Base-by-base conservation (phyloP, 2,329 filamentous ascomycete genomes). In the Cladorrhinum sp. region DNA sequence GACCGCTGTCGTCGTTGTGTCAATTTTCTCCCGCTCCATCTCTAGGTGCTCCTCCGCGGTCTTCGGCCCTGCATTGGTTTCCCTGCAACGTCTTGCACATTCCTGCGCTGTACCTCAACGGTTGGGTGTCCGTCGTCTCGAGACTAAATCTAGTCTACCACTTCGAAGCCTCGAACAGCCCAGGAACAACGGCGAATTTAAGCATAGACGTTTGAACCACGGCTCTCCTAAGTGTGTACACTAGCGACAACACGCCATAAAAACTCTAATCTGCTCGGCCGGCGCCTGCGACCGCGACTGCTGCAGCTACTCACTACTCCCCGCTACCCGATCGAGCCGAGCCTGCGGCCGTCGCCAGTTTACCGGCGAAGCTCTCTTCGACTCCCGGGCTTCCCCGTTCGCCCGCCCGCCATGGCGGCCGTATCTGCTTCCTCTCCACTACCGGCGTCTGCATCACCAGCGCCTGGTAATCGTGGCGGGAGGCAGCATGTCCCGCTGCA, bases 401-500 rank as follows among this genome's bases (percentile, higher is more conserved):
- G 49, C 52, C 54, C 59, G 55, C 55, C 62, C 62, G 64, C 66
- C 59, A 75, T 75, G 73, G 71, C 73, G 59, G 69, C 72, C 59
- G 68, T 71, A 52, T 65, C 68, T 52, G 61, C 67, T 27, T 60
- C 70, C 32, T 60, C 62, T 59, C 67, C 68, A 22, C 69, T 68
- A 50, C 62, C 67, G 16, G 49, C 67, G 52, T 64, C 68, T 22
- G 62, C 69, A 8, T 56, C 68, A 2, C 65, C 71, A 12, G 63
- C 69, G n/a, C 45, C 65, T 36, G 61, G 18, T 38, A 72, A 68
- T 50, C 68, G 72, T 16, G 55, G 55, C 25, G 68, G 66, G 29
- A 65, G 74, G 59, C 78, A 76, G 60, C 75, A 76, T n/a, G 64
- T 78, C 36, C 70, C 75, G 25, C 65, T 70, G 18, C 66, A 70